phyloP scores from a whole-genome alignment of 1,139 yeast species.

The Saccharomycopsis phalli region DNA sequence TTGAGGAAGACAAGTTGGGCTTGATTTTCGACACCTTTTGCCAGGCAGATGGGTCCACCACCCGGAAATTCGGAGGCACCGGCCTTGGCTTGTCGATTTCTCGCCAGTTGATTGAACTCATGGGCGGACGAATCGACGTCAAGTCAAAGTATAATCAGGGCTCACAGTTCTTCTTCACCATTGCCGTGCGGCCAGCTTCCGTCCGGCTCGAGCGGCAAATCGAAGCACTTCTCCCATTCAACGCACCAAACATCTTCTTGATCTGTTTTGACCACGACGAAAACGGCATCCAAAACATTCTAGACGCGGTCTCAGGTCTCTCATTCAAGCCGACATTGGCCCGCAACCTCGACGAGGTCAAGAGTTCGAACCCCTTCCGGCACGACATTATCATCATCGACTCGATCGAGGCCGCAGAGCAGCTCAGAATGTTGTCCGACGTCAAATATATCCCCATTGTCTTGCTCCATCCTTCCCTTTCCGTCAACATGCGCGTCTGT shows the following conservation, averaged over 20 bases:
- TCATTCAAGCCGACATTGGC: constrained; percentile 36
- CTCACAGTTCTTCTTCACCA: constrained; percentile 71
- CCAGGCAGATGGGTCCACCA: constrained; percentile 89
- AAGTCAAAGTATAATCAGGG: constrained; percentile 76
- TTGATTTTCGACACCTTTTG: constrained; percentile 82
- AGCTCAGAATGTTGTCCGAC: constrained; percentile 57
- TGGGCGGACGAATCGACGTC: constrained; percentile 93
- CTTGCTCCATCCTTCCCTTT: constrained; percentile 65
- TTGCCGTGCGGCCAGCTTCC: constrained; percentile 67
- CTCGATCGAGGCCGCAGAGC: constrained; percentile 64
- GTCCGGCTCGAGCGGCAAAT: constrained; percentile 55
- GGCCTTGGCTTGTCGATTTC: constrained; percentile 83
- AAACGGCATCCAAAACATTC: constrained; percentile 41
- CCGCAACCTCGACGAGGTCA: constrained; percentile 33
- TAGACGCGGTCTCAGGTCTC: constrained; percentile 33
- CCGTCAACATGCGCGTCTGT: constrained; percentile 73
- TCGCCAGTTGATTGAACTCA: constrained; percentile 72
- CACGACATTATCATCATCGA: constrained; percentile 80
- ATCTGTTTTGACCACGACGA: constrained; percentile 56
- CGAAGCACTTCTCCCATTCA: constrained; percentile 66
- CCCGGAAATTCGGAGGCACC: constrained; percentile 88
- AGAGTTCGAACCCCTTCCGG: constrained; percentile 38
- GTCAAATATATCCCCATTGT: constrained; percentile 79
- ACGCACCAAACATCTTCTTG: constrained; percentile 59
- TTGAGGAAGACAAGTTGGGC: constrained; percentile 73